Conservation (phyloP, 176 grass and related monocot species). For the Alopecurus myosuroides region DNA sequence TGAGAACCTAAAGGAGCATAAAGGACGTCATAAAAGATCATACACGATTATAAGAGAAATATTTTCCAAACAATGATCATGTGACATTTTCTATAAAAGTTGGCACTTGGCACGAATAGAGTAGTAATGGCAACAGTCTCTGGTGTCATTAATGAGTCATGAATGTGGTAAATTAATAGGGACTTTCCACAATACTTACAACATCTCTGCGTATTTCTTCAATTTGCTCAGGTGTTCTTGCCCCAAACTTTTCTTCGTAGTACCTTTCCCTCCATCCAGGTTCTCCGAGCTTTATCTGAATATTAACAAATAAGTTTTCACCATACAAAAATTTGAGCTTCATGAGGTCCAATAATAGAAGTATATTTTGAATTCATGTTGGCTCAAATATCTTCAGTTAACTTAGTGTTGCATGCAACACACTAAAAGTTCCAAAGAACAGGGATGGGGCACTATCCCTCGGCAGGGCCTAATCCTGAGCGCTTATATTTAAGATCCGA, state of each 20-base stretch:
- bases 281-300: conserved; percentile 90
- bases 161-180: not conserved
- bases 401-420: not conserved
- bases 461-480: not conserved
- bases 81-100: not conserved
- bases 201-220: conserved; percentile 84
- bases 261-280: conserved; percentile 98
- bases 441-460: not conserved
- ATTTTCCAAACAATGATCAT: not conserved
- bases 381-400: not conserved
- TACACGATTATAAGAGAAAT: not conserved
- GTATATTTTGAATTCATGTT: not conserved
- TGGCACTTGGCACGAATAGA: not conserved
- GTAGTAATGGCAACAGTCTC: not conserved
- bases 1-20: conserved; percentile 47
- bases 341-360: not conserved
- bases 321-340: not conserved
- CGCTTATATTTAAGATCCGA: not conserved
- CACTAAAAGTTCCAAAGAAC: not conserved
- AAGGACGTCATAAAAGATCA: conserved; percentile 1
- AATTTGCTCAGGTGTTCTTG: conserved; percentile 59
- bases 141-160: not conserved
- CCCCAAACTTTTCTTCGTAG: conserved; percentile 90
- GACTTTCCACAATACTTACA: conserved; percentile 52
- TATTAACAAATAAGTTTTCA: conserved; percentile 22